These are phyloP conservation scores for Diacronema lutheri DNA, from an alignment of 78 protist species.

Conservation along the genomic window DNA sequence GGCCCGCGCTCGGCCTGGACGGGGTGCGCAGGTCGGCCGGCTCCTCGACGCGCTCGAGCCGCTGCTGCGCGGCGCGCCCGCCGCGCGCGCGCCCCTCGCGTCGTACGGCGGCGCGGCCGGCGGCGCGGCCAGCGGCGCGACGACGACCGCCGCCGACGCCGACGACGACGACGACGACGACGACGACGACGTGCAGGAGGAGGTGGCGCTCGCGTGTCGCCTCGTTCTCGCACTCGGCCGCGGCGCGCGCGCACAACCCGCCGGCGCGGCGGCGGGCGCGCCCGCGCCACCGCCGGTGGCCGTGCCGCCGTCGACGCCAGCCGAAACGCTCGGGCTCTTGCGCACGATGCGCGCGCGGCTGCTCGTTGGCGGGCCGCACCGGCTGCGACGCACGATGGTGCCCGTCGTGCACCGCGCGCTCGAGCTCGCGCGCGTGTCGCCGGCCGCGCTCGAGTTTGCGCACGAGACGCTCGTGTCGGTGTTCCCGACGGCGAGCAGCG, in stretches of 20 bases:
- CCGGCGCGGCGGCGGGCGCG: no score
- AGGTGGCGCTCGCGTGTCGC: conserved; percentile 72
- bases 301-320: no score
- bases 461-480: conserved; percentile 61
- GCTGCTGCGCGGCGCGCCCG: conserved; percentile 47
- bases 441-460: conserved; percentile 60
- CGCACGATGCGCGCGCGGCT: conserved; percentile 42
- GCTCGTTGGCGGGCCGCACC: conserved; percentile 25
- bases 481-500: conserved; percentile 41
- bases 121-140: no score
- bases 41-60: conserved; percentile 58
- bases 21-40: not conserved
- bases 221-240: conserved; percentile 68
- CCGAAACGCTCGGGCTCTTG: no score
- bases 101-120: no score
- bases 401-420: conserved; percentile 34
- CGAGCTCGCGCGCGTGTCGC: not conserved
- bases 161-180: conserved; percentile 55
- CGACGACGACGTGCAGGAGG: conserved; percentile 75
- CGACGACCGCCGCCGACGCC: conserved; percentile 40
- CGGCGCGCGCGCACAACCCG: no score
- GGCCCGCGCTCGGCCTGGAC: no score
- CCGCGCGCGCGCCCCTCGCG: no score
- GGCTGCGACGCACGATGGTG: conserved; percentile 20
- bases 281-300: not conserved